These are phyloP conservation scores for Saccharomyces mikatae DNA, from an alignment of 805 yeast genomes.

Conservation along the genomic window DNA sequence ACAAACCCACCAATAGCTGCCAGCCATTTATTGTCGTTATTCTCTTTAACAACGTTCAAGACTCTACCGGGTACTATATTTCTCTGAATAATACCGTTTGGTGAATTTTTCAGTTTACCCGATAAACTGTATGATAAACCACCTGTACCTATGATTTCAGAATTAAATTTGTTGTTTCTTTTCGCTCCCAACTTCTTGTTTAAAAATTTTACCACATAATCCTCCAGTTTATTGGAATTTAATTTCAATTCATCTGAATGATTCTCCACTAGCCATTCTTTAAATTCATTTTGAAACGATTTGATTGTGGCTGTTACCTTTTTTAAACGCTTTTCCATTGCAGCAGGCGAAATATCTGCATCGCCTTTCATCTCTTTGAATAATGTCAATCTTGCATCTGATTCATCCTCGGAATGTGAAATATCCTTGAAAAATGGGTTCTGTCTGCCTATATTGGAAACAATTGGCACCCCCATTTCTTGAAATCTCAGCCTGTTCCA, in stretches of 20 bases:
- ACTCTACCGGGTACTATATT: conserved; percentile 64
- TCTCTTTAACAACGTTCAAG: conserved; percentile 31
- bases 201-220: conserved; percentile 36
- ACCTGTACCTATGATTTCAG: conserved; percentile 55
- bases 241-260: conserved; percentile 37
- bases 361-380: not conserved
- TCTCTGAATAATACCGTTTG: conserved; percentile 54
- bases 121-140: conserved; percentile 64
- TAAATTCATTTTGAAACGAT: conserved; percentile 43
- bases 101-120: conserved; percentile 62
- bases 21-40: conserved; percentile 31
- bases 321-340: conserved; percentile 14
- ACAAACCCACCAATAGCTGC: conserved; percentile 55
- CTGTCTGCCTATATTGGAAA: conserved; percentile 15
- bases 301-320: conserved; percentile 36
- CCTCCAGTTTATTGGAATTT: conserved; percentile 30
- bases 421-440: conserved; percentile 31
- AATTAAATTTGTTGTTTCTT: conserved; percentile 4
- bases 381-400: not conserved
- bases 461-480: conserved; percentile 48
- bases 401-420: not conserved
- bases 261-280: conserved; percentile 44
- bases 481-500: conserved; percentile 59
- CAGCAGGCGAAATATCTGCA: conserved; percentile 1
- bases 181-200: conserved; percentile 11